Evolutionary conservation across 1,139 yeast species (phyloP).

Genomic region (Waltiozyma sp.): DNA sequence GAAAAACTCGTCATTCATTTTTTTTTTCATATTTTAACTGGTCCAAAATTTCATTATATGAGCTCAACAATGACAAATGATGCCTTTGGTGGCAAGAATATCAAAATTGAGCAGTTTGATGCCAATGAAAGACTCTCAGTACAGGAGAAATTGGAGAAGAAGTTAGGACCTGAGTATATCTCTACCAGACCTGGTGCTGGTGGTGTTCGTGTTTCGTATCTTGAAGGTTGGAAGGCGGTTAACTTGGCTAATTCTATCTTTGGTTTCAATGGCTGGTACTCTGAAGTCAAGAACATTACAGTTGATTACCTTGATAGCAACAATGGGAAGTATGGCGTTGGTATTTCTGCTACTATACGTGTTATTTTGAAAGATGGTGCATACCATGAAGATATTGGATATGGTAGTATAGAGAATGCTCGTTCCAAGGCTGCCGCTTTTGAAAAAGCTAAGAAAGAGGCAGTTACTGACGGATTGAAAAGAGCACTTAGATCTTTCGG

Average conservation of each 20-base stretch:
- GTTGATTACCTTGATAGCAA: slow-evolving; percentile 65
- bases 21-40: too few species aligned
- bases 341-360: slow-evolving; percentile 60
- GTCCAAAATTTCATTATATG: too few species aligned
- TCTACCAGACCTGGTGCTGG: slow-evolving; percentile 76
- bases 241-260: slow-evolving; percentile 70
- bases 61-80: not conserved
- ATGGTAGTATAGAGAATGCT: slow-evolving; percentile 69
- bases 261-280: slow-evolving; percentile 76
- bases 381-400: slow-evolving; percentile 72
- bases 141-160: slow-evolving; percentile 37
- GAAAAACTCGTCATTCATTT: too few species aligned
- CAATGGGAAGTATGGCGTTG: slow-evolving; percentile 44
- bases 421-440: slow-evolving; percentile 62
- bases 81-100: not conserved
- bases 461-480: slow-evolving; percentile 71
- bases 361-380: slow-evolving; percentile 68
- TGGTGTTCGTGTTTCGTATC: slow-evolving; percentile 53
- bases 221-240: slow-evolving; percentile 76
- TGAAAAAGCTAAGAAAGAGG: slow-evolving; percentile 74
- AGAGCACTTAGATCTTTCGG: slow-evolving; percentile 72
- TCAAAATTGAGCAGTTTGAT: not conserved
- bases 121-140: slow-evolving; percentile 9
- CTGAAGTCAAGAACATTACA: slow-evolving; percentile 51
- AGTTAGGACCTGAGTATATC: slow-evolving; percentile 84